Percentiles rank a stretch among this genome's conserved stretches.
Evolutionary conservation across 179 eudicot species (phyloP).

Genomic region (Spergularia azorica): DNA sequence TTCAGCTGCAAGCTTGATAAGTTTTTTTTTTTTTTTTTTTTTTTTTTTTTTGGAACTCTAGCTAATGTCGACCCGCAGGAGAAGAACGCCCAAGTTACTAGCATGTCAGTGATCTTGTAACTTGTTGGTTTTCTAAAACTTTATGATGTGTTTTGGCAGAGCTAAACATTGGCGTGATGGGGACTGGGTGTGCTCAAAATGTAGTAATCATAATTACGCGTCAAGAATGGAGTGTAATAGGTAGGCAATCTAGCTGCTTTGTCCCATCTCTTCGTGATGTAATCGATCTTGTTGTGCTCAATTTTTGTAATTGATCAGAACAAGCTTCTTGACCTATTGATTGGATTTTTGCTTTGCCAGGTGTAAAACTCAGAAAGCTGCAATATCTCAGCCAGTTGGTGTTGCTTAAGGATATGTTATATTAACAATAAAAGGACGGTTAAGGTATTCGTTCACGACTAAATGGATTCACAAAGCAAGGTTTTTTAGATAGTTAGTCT

Average conservation of each 20-base stretch:
- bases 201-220: conserved; percentile 83
- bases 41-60: no score
- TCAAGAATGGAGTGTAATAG: conserved; percentile 72
- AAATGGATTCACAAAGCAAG: background rate
- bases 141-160: conserved; percentile 28
- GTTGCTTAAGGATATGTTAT: conserved; percentile 17
- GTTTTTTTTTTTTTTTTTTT: no score
- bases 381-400: conserved; percentile 33
- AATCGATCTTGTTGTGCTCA: background rate
- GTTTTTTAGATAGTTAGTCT: no score
- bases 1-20: background rate
- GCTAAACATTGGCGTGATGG: conserved; percentile 87
- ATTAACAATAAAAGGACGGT: background rate
- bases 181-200: conserved; percentile 87
- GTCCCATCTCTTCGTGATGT: background rate
- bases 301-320: background rate
- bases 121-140: background rate
- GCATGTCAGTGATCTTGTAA: background rate
- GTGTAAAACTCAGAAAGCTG: conserved; percentile 52
- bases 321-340: background rate
- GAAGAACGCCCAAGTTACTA: background rate
- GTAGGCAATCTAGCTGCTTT: conserved; percentile 32
- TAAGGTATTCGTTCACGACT: background rate
- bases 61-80: no score
- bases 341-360: conserved; percentile 26